Evolutionary conservation across 1,139 yeast genomes (phyloP).

Genomic region (Lodderomyces beijingensis): DNA sequence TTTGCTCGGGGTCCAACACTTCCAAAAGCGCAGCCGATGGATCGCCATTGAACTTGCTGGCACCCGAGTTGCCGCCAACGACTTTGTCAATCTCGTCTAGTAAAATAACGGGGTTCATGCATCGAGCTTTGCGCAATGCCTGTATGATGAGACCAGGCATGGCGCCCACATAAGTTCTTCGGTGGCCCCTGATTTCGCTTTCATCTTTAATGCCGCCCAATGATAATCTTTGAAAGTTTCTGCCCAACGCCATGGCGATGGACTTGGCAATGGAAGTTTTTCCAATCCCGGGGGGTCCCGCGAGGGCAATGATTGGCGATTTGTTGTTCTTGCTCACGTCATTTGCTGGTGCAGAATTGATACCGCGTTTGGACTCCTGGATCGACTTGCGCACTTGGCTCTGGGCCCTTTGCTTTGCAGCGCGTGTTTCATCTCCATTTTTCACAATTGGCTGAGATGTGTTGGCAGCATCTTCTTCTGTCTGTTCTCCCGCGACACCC

Average conservation of each 20-base stretch:
- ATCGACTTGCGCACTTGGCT: constrained; percentile 21
- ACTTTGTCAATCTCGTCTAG: constrained; percentile 89
- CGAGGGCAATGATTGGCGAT: constrained; percentile 75
- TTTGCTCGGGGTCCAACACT: constrained; percentile 90
- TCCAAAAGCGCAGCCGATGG: constrained; percentile 90
- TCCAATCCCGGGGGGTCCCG: constrained; percentile 97
- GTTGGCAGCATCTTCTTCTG: background rate
- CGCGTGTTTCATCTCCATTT: constrained; percentile 32
- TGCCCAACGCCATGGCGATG: constrained; percentile 72
- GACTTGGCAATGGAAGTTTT: constrained; percentile 88
- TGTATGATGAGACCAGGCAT: constrained; percentile 86
- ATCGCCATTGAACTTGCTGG: constrained; percentile 65
- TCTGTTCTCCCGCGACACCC: background rate
- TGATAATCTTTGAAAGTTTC: constrained; percentile 79
- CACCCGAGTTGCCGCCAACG: constrained; percentile 51
- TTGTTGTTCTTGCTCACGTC: constrained; percentile 37
- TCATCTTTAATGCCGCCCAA: constrained; percentile 89
- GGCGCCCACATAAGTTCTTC: constrained; percentile 91
- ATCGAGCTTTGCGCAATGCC: constrained; percentile 71
- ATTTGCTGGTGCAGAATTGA: constrained; percentile 17
- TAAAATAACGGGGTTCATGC: constrained; percentile 85
- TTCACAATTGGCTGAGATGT: background rate
- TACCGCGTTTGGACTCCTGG: constrained; percentile 10
- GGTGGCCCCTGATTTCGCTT: constrained; percentile 87
- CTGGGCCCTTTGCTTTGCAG: constrained; percentile 25